Base-by-base conservation (phyloP, 495 filamentous ascomycete genomes). In the Lasiosphaeria ovina region DNA sequence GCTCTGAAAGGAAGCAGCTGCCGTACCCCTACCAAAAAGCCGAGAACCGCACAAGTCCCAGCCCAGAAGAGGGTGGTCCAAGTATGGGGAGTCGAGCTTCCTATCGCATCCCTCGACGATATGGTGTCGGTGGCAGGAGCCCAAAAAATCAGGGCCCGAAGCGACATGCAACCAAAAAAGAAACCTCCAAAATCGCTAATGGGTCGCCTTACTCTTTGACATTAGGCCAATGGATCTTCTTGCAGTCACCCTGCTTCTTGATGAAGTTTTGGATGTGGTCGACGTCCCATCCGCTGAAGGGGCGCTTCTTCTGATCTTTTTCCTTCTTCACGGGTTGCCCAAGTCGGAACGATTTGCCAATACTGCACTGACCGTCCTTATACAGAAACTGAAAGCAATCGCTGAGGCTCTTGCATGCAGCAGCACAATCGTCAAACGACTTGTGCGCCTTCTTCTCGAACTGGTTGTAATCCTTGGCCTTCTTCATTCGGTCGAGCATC, bases 381-480 rank as follows among this genome's bases (percentile, higher is more conserved):
- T 69, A 78, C 32, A 66, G 62, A 55, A 62, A 79, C 60, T 71
- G 70, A 57, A 78, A 73, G 66, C 77, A 79, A 35, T 76, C 68
- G 24, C 6, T 3, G 3, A 75, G 44, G 40, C 72, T 72, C 49
- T 75, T 69, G 56, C 80, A 83, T n/a, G 75, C 67, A n/a, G 59
- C 60, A 1, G 59, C 68, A 65, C 80, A 83, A 48, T 72, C 36
- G 24, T 77, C 69, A 47, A 76, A 72, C 3, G 77, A 79, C 54
- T 56, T 11, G 62, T 77, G 70, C 8, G 76, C 76, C 2, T 68
- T 57, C 66, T 67, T 68, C 63, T 81, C 76, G 12, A 66, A 51
- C 3, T 68, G 64, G 14, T 70, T 69, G 40, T 72, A 66, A 0
- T 69, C 58, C 12, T 66, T 59, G 24, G 58, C 32, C 47, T 72